Conservation (phyloP, 2,329 filamentous ascomycete species). For the Pyricularia grisea region DNA sequence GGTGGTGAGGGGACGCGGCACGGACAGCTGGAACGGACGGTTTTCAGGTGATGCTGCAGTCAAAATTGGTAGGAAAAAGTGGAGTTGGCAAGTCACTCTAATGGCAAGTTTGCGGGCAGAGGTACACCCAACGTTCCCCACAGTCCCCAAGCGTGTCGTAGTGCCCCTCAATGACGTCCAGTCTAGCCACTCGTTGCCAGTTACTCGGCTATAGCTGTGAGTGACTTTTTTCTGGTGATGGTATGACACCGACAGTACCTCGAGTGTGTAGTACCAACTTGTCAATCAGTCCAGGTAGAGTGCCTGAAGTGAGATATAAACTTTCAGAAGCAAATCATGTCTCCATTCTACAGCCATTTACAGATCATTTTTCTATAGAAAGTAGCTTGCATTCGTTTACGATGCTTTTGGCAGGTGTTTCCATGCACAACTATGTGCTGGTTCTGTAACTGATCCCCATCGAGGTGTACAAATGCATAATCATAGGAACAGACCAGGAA, state of each 20-base stretch:
- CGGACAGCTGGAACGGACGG: background rate
- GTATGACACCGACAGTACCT: background rate
- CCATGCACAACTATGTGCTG: background rate
- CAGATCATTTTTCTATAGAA: background rate
- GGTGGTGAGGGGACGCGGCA: background rate
- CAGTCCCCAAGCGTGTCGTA: background rate
- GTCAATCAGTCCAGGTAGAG: background rate
- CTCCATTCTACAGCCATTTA: background rate
- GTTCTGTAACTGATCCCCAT: background rate
- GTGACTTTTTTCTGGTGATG: background rate
- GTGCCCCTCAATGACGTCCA: slow-evolving; percentile 1
- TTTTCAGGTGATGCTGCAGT: background rate
- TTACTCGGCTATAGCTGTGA: background rate
- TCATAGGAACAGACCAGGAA: background rate
- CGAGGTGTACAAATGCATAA: background rate
- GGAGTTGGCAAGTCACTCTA: background rate
- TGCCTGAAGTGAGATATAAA: background rate
- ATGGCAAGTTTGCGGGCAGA: background rate
- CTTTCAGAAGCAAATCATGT: background rate
- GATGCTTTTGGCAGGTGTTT: background rate
- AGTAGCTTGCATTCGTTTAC: background rate
- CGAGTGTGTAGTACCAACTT: background rate
- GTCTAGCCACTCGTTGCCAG: background rate
- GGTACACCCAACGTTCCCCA: background rate
- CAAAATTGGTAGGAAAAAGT: background rate